These are phyloP conservation scores for Ambrosia trifida DNA, from an alignment of 129 eudicot genomes.

Conservation along the genomic window DNA sequence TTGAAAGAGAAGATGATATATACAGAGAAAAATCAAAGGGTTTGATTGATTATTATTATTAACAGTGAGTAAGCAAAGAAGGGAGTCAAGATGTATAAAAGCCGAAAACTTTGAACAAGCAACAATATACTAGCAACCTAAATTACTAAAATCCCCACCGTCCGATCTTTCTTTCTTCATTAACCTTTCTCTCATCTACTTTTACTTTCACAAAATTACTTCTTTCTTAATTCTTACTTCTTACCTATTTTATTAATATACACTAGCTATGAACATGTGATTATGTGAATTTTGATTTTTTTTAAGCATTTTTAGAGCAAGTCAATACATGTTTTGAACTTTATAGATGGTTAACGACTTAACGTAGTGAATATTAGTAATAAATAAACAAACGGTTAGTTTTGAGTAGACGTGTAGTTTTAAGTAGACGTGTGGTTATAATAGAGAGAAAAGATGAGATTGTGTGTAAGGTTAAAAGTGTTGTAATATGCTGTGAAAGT, in stretches of 20 bases:
- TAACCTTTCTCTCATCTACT: slow-evolving; percentile 26
- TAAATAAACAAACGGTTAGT: no score
- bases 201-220: slow-evolving; percentile 12
- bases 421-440: no score
- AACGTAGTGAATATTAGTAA: no score
- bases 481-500: no score
- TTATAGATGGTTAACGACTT: no score
- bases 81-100: slow-evolving; percentile 30
- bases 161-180: slow-evolving; percentile 6
- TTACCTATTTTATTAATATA: not conserved
- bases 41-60: slow-evolving; percentile 9
- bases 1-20: not conserved
- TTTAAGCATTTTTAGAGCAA: no score
- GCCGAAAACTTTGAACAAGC: slow-evolving; percentile 43
- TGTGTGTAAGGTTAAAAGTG: no score
- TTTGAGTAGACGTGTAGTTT: no score
- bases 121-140: slow-evolving; percentile 19
- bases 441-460: no score
- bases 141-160: slow-evolving; percentile 18
- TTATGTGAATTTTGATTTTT: no score
- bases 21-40: not conserved
- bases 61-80: not conserved
- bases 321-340: no score
- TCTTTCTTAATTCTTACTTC: not conserved
- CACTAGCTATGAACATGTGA: no score